phyloP scores from a whole-genome alignment of 2,329 filamentous ascomycete species.

The Byssothecium circinans region DNA sequence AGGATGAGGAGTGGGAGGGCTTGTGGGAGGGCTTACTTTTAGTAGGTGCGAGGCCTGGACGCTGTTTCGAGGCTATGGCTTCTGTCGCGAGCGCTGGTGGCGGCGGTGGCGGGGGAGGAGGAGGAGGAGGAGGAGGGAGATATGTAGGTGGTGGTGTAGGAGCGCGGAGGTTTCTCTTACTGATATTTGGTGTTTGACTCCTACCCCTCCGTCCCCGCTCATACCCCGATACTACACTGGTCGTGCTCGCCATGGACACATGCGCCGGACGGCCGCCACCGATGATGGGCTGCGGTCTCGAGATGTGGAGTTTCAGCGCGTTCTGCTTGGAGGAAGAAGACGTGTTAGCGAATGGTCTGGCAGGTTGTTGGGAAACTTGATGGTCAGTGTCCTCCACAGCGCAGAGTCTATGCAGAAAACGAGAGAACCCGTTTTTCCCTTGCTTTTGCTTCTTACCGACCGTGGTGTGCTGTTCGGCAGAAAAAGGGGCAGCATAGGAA shows the following conservation, averaged over 20 bases:
- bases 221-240: not conserved
- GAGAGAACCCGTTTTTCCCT: not conserved
- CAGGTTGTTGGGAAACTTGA: not conserved
- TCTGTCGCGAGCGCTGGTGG: no score
- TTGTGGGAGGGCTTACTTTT: not conserved
- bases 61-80: no score
- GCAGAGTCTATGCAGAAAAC: not conserved
- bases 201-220: not conserved
- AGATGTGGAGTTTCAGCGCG: slow-evolving; percentile 28
- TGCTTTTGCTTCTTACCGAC: not conserved
- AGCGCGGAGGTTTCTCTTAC: not conserved
- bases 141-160: no score
- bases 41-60: not conserved
- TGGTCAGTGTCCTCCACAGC: not conserved
- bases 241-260: slow-evolving; percentile 11
- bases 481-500: not conserved
- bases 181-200: no score
- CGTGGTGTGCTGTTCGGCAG: not conserved
- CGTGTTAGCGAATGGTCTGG: not conserved
- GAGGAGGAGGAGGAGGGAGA: no score
- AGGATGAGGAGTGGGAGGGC: no score
- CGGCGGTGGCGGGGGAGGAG: not conserved
- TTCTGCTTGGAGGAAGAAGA: slow-evolving; percentile 6
- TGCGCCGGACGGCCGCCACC: slow-evolving; percentile 12
- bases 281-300: slow-evolving; percentile 10